These are phyloP conservation scores for Lobulomyces angularis DNA, from an alignment of 192 early-diverging fungal species.

Conservation along the genomic window DNA sequence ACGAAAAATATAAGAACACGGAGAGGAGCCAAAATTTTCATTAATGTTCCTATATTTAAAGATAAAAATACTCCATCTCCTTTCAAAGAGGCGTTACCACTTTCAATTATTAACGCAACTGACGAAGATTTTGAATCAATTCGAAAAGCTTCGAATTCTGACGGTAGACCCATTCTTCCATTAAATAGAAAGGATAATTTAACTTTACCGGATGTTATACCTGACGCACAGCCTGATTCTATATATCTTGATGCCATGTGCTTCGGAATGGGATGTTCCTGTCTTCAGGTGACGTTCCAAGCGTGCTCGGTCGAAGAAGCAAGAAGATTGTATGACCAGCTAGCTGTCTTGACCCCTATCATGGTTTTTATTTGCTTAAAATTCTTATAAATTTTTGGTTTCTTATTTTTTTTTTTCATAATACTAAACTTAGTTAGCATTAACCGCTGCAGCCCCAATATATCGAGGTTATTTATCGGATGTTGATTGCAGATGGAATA, in stretches of 20 bases:
- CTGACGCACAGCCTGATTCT: constrained; percentile 74
- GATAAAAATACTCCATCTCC: constrained; percentile 81
- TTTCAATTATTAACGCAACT: constrained; percentile 9
- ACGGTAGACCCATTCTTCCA: background rate
- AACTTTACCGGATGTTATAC: constrained; percentile 20
- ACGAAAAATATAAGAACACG: constrained; percentile 88
- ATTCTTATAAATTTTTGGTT: background rate
- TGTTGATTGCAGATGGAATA: constrained; percentile 95
- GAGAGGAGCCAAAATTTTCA: constrained; percentile 83
- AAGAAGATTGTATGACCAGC: constrained; percentile 84
- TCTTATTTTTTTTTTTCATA: constrained; percentile 3
- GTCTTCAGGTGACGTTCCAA: constrained; percentile 96
- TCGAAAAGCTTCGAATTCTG: constrained; percentile 4
- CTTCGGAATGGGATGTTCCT: constrained; percentile 98
- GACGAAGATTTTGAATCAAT: constrained; percentile 14
- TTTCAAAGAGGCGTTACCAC: constrained; percentile 62
- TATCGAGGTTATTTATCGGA: constrained; percentile 90
- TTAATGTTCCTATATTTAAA: constrained; percentile 92
- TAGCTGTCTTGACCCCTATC: constrained; percentile 80
- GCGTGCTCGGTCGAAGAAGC: constrained; percentile 87
- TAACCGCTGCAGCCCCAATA: constrained; percentile 84
- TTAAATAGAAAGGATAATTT: background rate
- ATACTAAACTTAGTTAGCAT: constrained; percentile 45
- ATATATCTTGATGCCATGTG: constrained; percentile 99
- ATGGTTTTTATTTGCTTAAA: constrained; percentile 37